A percentile compares a stretch with the other conserved stretches of the same genome.
These are phyloP conservation scores for Akanthomyces uredinophilus DNA, from an alignment of 2,329 filamentous ascomycete species.

Conservation along the genomic window DNA sequence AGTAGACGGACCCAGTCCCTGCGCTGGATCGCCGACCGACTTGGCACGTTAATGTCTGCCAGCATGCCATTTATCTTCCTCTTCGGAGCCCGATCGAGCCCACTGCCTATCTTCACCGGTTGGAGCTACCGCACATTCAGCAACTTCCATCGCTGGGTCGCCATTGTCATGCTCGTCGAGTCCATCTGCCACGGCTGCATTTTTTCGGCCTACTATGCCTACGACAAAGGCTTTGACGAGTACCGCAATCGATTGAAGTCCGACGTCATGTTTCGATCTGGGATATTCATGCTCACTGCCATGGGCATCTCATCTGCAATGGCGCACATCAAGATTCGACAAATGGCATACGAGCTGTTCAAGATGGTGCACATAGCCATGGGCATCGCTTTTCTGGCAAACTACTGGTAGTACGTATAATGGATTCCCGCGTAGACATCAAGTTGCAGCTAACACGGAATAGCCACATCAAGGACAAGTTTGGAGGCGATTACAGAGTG, in stretches of 20 bases:
- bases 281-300: slow-evolving; percentile 10
- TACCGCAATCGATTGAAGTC: background rate
- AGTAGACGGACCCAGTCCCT: slow-evolving; percentile 24
- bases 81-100: slow-evolving; percentile 58
- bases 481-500: slow-evolving; percentile 18
- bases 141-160: slow-evolving; percentile 58
- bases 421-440: background rate
- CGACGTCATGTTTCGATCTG: background rate
- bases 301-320: slow-evolving; percentile 12
- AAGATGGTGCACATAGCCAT: slow-evolving; percentile 41
- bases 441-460: background rate
- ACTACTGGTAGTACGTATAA: slow-evolving; percentile 39
- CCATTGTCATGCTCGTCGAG: slow-evolving; percentile 51
- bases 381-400: slow-evolving; percentile 39
- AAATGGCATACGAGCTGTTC: slow-evolving; percentile 38
- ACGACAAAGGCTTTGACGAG: slow-evolving; percentile 16
- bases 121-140: slow-evolving; percentile 61
- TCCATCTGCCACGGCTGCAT: slow-evolving; percentile 45
- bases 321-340: slow-evolving; percentile 16
- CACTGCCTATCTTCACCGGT: slow-evolving; percentile 56
- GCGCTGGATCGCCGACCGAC: slow-evolving; percentile 53
- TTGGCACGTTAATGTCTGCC: slow-evolving; percentile 52
- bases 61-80: slow-evolving; percentile 57
- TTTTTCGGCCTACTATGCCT: slow-evolving; percentile 19
- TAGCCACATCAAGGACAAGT: slow-evolving; percentile 19